Conservation (phyloP, 177 flowering plant genomes). For the Vitis hybrid region DNA sequence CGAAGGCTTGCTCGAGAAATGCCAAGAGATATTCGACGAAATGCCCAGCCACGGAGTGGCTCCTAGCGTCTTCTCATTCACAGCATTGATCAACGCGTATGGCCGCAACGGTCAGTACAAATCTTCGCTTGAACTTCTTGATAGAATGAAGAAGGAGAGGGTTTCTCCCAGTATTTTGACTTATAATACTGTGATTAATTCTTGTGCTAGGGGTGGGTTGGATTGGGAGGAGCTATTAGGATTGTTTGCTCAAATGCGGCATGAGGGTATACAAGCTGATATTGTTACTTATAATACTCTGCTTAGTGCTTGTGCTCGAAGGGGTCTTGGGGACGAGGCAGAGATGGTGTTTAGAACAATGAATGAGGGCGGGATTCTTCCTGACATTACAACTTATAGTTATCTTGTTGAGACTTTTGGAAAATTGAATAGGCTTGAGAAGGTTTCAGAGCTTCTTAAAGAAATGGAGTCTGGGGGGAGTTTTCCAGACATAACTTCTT, state of each 20-base stretch:
- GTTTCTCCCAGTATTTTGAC: slow-evolving; percentile 70
- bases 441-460: slow-evolving; percentile 67
- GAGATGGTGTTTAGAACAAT: slow-evolving; percentile 94
- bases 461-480: slow-evolving; percentile 82
- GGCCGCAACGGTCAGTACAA: slow-evolving; percentile 80
- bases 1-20: slow-evolving; percentile 79
- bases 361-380: slow-evolving; percentile 86
- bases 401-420: slow-evolving; percentile 80
- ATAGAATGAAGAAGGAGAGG: slow-evolving; percentile 73
- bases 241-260: slow-evolving; percentile 93
- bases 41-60: slow-evolving; percentile 69
- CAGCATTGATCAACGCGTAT: slow-evolving; percentile 82
- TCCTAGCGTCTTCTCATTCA: slow-evolving; percentile 67
- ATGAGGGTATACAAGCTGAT: slow-evolving; percentile 90
- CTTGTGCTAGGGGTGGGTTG: slow-evolving; percentile 88
- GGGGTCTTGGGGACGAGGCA: slow-evolving; percentile 83
- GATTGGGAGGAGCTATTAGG: slow-evolving; percentile 90
- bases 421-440: slow-evolving; percentile 62
- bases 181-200: slow-evolving; percentile 79
- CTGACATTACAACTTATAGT: slow-evolving; percentile 74
- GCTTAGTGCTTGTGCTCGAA: slow-evolving; percentile 72
- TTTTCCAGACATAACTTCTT: slow-evolving; percentile 71
- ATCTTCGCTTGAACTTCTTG: slow-evolving; percentile 60
- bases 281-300: slow-evolving; percentile 82
- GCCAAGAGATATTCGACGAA: slow-evolving; percentile 79